Evolutionary conservation across 352 stramenopile genomes (phyloP), one percentile per base, ranked within the genome.

Genomic region (Pythium dissotocum): DNA sequence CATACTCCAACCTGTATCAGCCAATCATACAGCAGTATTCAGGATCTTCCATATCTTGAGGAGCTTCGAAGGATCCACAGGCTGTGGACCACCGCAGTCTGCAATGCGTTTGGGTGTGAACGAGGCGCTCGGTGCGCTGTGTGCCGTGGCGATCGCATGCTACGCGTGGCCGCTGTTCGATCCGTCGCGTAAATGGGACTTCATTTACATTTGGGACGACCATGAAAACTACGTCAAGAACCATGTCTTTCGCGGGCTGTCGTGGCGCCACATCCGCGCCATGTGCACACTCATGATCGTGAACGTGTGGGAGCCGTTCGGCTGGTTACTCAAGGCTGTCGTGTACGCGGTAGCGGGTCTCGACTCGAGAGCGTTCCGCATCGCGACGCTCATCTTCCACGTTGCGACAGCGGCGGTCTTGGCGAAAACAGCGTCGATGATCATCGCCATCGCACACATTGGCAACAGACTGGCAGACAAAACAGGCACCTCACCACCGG

Each of bases 281-380:
- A 91, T 93, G 80, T 76, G 79, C 60, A 82, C 70, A 6, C 75
- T 83, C 68, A 70, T 55, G 21, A 78, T 76, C 35, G 80, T 91
- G 73, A 91, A 90, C 61, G 80, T 90, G 9, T 91, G 85, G 67
- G 80, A 91, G 46, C 80, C 84, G 6, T 72, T 93, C 21, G 75
- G 79, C 14, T 93, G 82, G 84, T 30, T 90, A 12, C 61, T 89
- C 35, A 92, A 92, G 64, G 77, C 80, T 12, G 3, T 80, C 2
- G 65, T 90, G 26, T 74, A 75, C 46, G 68, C 77, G 6, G 4
- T 67, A 8, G 44, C 61, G 0, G 83, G 78, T 1, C 55, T 86
- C 7, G 56, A 88, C 53, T 65, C 83, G 35, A 77, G 75, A 70
- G 56, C 57, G 10, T 60, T 80, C 32, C 84, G 80, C 13, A 36